A percentile compares a stretch with the other conserved stretches of the same genome.
phyloP scores from a whole-genome alignment of 805 yeast species.

The Teunomyces gatunensis region DNA sequence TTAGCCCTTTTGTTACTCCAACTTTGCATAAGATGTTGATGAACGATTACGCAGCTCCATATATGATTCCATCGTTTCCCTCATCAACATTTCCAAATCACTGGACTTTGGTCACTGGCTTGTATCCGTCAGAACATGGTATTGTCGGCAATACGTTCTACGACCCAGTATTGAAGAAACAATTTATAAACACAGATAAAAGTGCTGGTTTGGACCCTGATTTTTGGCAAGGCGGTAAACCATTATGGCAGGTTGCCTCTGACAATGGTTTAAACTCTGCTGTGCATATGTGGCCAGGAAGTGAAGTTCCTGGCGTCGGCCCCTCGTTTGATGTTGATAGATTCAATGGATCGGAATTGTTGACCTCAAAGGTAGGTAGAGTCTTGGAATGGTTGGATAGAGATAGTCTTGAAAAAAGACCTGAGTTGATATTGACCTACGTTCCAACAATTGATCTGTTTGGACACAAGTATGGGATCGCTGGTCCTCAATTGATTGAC shows the following conservation, averaged over 20 bases:
- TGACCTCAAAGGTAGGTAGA: constrained; percentile 55
- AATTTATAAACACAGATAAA: constrained; percentile 64
- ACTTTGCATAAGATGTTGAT: constrained; percentile 56
- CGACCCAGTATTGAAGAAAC: constrained; percentile 54
- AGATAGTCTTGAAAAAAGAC: constrained; percentile 49
- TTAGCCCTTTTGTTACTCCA: constrained; percentile 67
- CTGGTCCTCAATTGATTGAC: constrained; percentile 53
- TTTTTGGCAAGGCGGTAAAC: constrained; percentile 86
- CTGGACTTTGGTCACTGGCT: constrained; percentile 87
- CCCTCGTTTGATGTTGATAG: constrained; percentile 57
- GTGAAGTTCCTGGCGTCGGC: constrained; percentile 62
- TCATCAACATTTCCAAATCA: constrained; percentile 89
- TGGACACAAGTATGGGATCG: constrained; percentile 72
- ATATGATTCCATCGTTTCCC: constrained; percentile 84
- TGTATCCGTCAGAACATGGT: constrained; percentile 81
- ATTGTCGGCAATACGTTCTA: constrained; percentile 80
- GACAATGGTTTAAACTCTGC: constrained; percentile 62
- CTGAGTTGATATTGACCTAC: constrained; percentile 73
- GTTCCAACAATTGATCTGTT: constrained; percentile 80
- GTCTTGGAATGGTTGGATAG: constrained; percentile 67
- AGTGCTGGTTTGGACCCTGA: constrained; percentile 48
- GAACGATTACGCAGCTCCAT: constrained; percentile 66
- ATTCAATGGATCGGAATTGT: constrained; percentile 62
- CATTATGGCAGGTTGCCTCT: constrained; percentile 78
- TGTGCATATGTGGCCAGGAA: constrained; percentile 97